Evolutionary conservation across 2,329 filamentous ascomycete species (phyloP), one percentile per base, ranked within the genome.

Genomic region (Colletotrichum sp.): DNA sequence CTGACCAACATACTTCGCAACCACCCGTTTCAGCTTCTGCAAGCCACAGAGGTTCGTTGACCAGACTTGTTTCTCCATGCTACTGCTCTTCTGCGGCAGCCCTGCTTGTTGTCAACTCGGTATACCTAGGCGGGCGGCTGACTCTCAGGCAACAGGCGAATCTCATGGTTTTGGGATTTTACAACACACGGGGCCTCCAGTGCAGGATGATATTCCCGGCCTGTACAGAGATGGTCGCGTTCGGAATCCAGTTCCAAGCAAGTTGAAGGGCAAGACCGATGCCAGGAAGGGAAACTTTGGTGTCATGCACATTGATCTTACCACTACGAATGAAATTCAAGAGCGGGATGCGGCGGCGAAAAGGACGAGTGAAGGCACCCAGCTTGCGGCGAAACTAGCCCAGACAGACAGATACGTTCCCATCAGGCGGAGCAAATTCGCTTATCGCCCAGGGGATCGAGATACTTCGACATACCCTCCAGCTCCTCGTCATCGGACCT

Each of bases 341-440:
- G 85, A 88, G 55, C 85, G 90, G 64, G 87, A 89, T 80, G 88
- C 88, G 67, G 88, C 90, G 61, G 91, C 91, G 8, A 91, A 92
- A 81, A 88, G 90, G 67, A 90, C 90, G 15, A 93, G 92, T 79
- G 91, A 93, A 80, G 89, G 87, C 78, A 93, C 91, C 15, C 90
- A 89, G 61, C 86, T 90, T 68, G 90, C 91, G 55, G 91, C 92
- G 43, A 89, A 86, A 79, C 84, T 89, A 72, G 91, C 90, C 60
- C 89, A 88, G 75, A 87, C 88, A 58, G 87, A 88, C 66, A 87
- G 87, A 72, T 92, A 92, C 78, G 86, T 89, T 61, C 86, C 89
- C 12, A 84, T 89, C 67, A 87, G 87, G 77, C 85, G 86, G 63
- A 86, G 85, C 78, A 84, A 82, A 64, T 84, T 84, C 65, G 79